These are phyloP conservation scores for Passiflora organensis DNA, from an alignment of 345 rosid genomes.

Conservation along the genomic window DNA sequence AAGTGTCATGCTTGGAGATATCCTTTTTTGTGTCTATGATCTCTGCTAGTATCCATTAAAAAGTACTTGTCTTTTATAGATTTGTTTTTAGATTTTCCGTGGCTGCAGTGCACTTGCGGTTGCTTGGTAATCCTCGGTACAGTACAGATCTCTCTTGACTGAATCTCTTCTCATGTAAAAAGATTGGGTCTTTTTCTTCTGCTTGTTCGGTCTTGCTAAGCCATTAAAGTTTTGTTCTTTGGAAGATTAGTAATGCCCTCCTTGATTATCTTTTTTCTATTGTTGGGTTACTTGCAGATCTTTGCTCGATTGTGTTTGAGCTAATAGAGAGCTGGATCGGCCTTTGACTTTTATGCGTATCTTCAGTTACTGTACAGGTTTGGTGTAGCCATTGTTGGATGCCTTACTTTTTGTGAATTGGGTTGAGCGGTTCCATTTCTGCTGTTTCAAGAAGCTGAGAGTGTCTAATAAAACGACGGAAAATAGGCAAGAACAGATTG, in stretches of 20 bases:
- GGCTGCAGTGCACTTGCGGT: no score
- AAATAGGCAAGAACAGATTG: no score
- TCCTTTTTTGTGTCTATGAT: not conserved
- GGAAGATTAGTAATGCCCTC: not conserved
- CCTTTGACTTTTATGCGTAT: conserved; percentile 2
- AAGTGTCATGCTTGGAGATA: not conserved
- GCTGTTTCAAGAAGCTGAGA: no score
- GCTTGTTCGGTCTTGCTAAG: not conserved
- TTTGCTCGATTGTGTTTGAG: not conserved
- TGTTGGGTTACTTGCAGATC: conserved; percentile 1
- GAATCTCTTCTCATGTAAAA: not conserved
- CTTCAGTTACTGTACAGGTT: not conserved
- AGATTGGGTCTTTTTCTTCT: not conserved
- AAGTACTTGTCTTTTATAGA: not conserved
- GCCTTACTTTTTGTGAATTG: not conserved
- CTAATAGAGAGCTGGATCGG: not conserved
- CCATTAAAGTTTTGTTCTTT: not conserved
- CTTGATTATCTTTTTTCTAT: not conserved
- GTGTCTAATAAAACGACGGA: no score
- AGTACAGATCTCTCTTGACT: not conserved
- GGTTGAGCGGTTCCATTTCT: no score
- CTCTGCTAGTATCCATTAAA: not conserved
- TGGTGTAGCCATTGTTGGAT: not conserved
- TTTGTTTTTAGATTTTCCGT: not conserved
- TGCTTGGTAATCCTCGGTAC: no score